A percentile compares a stretch with the other conserved stretches of the same genome.
Evolutionary conservation across 1,284 basidiomycete genomes (phyloP).

Genomic region (Apiotrichum sp.): DNA sequence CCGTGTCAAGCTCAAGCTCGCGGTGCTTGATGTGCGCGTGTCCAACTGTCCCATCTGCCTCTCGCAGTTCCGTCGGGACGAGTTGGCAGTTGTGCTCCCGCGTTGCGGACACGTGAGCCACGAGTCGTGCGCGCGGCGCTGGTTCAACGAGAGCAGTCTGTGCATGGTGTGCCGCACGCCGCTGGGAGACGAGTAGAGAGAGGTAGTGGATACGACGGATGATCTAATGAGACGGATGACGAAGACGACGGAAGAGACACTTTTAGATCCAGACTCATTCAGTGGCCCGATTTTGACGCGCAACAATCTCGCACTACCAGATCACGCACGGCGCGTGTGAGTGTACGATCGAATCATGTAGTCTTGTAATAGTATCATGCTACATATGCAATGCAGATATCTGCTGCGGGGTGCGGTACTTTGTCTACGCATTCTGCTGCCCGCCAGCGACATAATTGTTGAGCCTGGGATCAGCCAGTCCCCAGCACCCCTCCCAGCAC

Average conservation of each 20-base stretch:
- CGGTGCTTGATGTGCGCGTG: conserved; percentile 63
- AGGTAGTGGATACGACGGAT: no score
- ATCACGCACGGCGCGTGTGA: no score
- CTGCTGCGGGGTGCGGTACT: no score
- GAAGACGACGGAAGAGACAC: no score
- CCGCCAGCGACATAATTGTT: background rate
- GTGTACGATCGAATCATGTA: no score
- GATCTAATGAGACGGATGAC: no score
- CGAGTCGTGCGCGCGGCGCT: conserved; percentile 39
- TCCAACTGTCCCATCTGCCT: conserved; percentile 75
- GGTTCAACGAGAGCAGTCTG: conserved; percentile 40
- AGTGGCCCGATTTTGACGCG: no score
- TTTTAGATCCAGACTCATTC: no score
- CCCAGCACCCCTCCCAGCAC: conserved; percentile 26
- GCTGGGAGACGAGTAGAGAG: conserved; percentile 6
- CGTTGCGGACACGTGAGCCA: conserved; percentile 60
- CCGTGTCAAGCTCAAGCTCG: conserved; percentile 68
- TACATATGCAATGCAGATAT: no score
- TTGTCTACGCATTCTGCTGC: no score
- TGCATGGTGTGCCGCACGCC: conserved; percentile 45
- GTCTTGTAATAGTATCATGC: no score
- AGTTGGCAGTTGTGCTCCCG: conserved; percentile 57
- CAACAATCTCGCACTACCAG: no score
- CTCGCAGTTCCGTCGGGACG: conserved; percentile 62
- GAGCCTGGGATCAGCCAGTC: background rate